A percentile compares a stretch with the other conserved stretches of the same genome.
These are phyloP conservation scores for Aegilops sharonensis DNA, from an alignment of 176 grass and related monocot genomes.

Conservation along the genomic window DNA sequence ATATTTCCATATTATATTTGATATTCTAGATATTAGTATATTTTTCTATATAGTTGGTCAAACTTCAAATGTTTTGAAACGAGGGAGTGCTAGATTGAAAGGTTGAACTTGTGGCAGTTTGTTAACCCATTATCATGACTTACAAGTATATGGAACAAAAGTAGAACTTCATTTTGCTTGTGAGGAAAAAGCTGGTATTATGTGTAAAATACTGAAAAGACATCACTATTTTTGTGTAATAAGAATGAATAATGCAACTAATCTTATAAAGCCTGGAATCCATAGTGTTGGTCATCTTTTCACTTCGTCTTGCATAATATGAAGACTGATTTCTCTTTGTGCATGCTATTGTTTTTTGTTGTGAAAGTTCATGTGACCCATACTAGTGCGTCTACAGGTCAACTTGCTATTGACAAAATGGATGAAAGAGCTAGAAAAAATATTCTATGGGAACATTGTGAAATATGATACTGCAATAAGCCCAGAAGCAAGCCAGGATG, in stretches of 20 bases:
- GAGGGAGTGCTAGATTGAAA: neutral
- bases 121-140: neutral
- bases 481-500: constrained; percentile 76
- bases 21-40: too few relatives aligned
- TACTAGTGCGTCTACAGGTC: constrained; percentile 52
- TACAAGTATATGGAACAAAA: neutral
- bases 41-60: too few relatives aligned
- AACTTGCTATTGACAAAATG: constrained; percentile 94
- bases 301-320: constrained; percentile 15
- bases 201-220: neutral
- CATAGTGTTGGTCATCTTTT: constrained; percentile 9
- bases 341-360: neutral
- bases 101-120: neutral
- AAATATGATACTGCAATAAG: constrained; percentile 79
- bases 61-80: neutral
- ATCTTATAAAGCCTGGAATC: neutral
- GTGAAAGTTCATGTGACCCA: constrained; percentile 13
- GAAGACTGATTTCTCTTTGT: constrained; percentile 3
- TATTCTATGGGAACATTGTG: constrained; percentile 99
- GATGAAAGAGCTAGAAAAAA: constrained; percentile 99
- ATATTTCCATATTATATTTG: too few relatives aligned
- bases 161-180: constrained; percentile 3
- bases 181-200: neutral
- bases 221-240: neutral
- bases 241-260: neutral